These are phyloP conservation scores for Saksenaea vasiformis DNA, from an alignment of 371 early-diverging fungal genomes.

Conservation along the genomic window DNA sequence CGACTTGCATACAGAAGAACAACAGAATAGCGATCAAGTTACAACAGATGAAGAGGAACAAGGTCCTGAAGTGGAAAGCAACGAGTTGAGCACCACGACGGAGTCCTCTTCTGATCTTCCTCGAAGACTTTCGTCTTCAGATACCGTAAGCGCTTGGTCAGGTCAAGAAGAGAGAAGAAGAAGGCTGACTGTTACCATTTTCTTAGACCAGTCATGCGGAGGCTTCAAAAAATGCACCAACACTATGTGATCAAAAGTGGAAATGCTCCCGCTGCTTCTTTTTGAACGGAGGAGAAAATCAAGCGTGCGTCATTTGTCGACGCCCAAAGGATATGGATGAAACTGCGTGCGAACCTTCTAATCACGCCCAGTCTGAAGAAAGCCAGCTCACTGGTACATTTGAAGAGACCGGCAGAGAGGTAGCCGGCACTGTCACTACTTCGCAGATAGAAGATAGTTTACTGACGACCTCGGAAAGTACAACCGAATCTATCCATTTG, in stretches of 20 bases:
- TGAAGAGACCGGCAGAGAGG: neutral
- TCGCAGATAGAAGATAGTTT: neutral
- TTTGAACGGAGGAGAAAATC: conserved; percentile 4
- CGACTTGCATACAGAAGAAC: neutral
- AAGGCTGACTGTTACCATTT: neutral
- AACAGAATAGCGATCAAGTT: neutral
- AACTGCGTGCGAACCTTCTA: neutral
- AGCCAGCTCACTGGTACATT: neutral
- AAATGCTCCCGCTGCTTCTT: conserved; percentile 16
- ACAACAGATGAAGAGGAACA: neutral
- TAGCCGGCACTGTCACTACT: neutral
- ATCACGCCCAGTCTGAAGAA: neutral
- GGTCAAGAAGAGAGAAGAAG: neutral
- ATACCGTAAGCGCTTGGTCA: neutral
- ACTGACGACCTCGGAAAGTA: neutral
- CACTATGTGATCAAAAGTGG: conserved; percentile 4
- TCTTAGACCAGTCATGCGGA: neutral
- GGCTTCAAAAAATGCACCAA: neutral
- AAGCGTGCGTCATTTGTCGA: conserved; percentile 20
- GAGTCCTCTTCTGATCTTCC: neutral
- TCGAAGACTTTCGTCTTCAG: neutral
- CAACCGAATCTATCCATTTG: neutral
- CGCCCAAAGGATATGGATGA: neutral
- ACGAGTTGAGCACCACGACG: neutral
- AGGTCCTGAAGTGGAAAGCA: neutral